Evolutionary conservation across 2,329 filamentous ascomycete species (phyloP), one percentile per base, ranked within the genome.

Genomic region (Clarireedia monteithiana): DNA sequence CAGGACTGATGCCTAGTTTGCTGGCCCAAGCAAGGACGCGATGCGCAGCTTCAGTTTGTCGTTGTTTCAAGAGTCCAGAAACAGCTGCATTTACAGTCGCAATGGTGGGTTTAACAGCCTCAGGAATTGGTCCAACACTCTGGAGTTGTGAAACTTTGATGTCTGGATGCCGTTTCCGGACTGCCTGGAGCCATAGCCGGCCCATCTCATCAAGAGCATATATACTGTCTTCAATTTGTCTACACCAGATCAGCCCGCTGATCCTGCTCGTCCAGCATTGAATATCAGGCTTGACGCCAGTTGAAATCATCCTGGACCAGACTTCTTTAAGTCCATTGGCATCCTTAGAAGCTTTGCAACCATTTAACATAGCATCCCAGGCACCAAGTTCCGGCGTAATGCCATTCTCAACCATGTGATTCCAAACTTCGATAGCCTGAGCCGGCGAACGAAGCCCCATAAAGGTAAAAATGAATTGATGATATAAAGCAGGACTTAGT

Each of bases 301-400:
- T 77, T 7, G 66, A 67, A 3, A 78, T 65, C 71, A 94, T 81
- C 60, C 79, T 81, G 0, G 71, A 62, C 89, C 89, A 95, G 34
- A 91, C 77, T 1, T 75, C 75, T 55, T 85, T 79, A 58, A 91
- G 74, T 23, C 78, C 82, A n/a, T 73, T 68, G 0, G 75, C 61
- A 63, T 89, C 83, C 53, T 76, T 75, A 50, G 81, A 76, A 50
- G 75, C 76, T 65, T 79, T 80, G 70, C 84, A 89, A 1, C 88
- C 88, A 55, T 81, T 77, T 62, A 94, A 80, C 79, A 94, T 86
- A 45, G 81, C 74, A 40, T 83, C 86, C 80, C 87, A 94, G 0
- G 88, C 86, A 62, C 74, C 78, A 54, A 85, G 64, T 6, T 77
- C 83, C 14, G 88, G 85, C 55, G 73, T 69, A 30, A 86, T 67